Base-by-base conservation (phyloP, 1,284 basidiomycete genomes). In the Xerocomus amazonicus region DNA sequence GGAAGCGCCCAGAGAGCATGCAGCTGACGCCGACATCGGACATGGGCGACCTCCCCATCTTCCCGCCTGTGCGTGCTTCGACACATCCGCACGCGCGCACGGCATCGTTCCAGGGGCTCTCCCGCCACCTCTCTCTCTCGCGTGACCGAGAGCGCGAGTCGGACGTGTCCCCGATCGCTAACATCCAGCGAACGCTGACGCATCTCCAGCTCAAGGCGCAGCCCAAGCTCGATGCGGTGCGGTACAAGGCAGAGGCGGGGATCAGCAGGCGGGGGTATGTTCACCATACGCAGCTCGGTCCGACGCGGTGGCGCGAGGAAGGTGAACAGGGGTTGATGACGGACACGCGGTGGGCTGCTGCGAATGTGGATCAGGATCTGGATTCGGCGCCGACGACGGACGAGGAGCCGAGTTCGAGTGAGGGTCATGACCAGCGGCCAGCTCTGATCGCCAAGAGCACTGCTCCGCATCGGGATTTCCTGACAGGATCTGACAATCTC, bases 221-320 rank as follows among this genome's bases (percentile, higher is more conserved):
- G 52, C 77, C 77, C 0, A 71, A 65, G 31, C 54, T 80, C 6
- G 78, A 80, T 31, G 75, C 73, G n/a, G 83, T 80, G 32, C 66
- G 81, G 52, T 87, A 78, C 65, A 86, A 86, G 65, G 83, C 83
- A 0, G 84, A 86, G 63, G 84, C 83, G 17, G 84, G 83, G 17
- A 59, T 86, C 35, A 79, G 73, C 51, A 69, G 70, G 53, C 70
- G 81, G 9, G 84, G 84, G 39, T 86, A 78, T 57, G 74, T 85
- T 32, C 64, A 65, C 56, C 64, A 62, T 51, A 38, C 58, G 23
- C 56, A 59, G 9, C 34, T 59, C 42, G 60, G 59, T 45, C 56
- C 54, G 44, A 50, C 53, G 12, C 56, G 61, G 57, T 56, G 59
- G 63, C 52, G 56, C 10, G 57, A 59, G 44, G 62, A 68, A 40